Evolutionary conservation across 2,329 filamentous ascomycete species (phyloP), one percentile per base, ranked within the genome.

Genomic region (Alternaria angustiovoidea): DNA sequence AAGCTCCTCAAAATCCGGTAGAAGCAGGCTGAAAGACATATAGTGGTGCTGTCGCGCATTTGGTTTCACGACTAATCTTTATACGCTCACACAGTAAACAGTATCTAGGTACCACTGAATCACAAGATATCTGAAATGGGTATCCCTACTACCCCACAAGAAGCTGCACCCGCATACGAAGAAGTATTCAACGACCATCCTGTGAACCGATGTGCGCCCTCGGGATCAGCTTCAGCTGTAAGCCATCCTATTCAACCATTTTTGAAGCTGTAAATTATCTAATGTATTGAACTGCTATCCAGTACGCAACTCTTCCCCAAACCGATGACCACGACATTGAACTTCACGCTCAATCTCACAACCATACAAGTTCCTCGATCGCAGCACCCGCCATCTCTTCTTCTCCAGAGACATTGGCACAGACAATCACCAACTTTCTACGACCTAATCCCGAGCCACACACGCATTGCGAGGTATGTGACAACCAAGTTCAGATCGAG

Each of bases 391-490:
- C 16, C n/a, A 14, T 6, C 6, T 28, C 34, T 2, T 43, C 18
- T 32, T 32, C 51, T 36, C 59, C 59, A 9, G 71, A 73, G 53
- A 65, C 62, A 5, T 42, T 73, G 16, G 62, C 60, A n/a, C 66
- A 73, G 28, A 73, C 69, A 6, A 63, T 71, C 49, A 66, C 72
- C 12, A 64, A 65, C n/a, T 59, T 72, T 11, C 64, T 74, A 49
- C 60, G 61, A 28, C 68, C 69, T 0, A 66, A 65, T 14, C 55
- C 69, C 4, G 64, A 65, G 16, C 59, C 59, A 5, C 72, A 73
- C 51, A 59, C 61, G 5, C 72, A 74, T 54, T 75, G 72, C 61
- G 68, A 73, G 38, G 56, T 64, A 44, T 75, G 73, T 63, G 73
- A 75, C 47, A 52, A 63, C 18, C 67, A 70, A 36, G 20, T 59